Percentiles rank a stretch among this genome's conserved stretches.
phyloP scores from a whole-genome alignment of 306 rosid species.

The Ziziphus jujuba region DNA sequence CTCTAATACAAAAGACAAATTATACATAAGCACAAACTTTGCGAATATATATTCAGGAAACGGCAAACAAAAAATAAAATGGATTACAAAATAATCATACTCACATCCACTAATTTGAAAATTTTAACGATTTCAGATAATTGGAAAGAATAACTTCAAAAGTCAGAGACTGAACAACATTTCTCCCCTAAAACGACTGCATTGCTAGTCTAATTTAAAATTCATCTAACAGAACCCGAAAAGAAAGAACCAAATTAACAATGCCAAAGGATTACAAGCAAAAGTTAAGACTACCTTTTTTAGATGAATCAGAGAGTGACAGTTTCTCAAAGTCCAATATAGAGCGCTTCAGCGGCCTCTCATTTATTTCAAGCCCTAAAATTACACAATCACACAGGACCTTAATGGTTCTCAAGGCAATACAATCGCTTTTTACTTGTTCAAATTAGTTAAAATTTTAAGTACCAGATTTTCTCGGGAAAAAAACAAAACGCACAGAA shows the following conservation, averaged over 20 bases:
- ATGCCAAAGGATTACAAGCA: conserved; percentile 3
- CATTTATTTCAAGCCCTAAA: conserved; percentile 88
- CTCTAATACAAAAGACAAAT: conserved; percentile 35
- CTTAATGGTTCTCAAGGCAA: not conserved
- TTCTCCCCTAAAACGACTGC: not conserved
- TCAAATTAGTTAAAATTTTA: too few species aligned
- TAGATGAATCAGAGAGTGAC: conserved; percentile 51
- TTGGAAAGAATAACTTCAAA: not conserved
- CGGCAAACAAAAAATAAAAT: too few species aligned
- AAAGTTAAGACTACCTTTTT: conserved; percentile 41
- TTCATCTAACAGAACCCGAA: not conserved
- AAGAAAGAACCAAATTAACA: not conserved
- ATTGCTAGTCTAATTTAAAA: not conserved
- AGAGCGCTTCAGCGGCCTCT: conserved; percentile 78
- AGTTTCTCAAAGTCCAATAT: conserved; percentile 69
- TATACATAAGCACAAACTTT: conserved; percentile 3
- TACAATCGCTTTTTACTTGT: not conserved
- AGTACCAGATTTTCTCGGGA: not conserved
- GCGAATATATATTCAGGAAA: too few species aligned
- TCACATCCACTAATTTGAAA: too few species aligned
- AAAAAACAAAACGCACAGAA: not conserved
- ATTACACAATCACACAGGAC: not conserved
- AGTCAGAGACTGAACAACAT: not conserved
- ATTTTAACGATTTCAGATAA: not conserved
- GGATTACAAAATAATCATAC: not conserved